Percentiles rank a stretch among this genome's conserved stretches.
Conservation (phyloP, 169 alveolate species). For the Cryptosporidium felis region DNA sequence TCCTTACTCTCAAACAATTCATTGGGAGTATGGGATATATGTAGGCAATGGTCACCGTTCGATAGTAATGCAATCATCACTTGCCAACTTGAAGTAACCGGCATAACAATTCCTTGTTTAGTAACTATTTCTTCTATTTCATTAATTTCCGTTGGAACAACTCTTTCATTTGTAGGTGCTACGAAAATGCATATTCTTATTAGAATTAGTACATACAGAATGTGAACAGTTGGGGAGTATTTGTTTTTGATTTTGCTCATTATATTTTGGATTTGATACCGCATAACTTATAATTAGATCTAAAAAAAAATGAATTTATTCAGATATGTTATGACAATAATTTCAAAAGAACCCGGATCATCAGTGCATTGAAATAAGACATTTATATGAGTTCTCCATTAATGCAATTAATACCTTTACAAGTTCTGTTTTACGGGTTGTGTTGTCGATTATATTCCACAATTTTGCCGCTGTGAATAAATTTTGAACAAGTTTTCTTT, state of each 20-base stretch:
- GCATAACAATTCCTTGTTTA: background rate
- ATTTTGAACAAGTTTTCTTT: background rate
- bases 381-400: slow-evolving; percentile 28
- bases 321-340: background rate
- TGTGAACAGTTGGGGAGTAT: background rate
- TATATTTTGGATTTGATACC: no score
- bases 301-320: no score
- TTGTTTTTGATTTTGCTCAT: background rate
- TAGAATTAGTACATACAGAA: no score
- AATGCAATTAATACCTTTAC: background rate
- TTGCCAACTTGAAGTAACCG: slow-evolving; percentile 47
- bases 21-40: slow-evolving; percentile 8
- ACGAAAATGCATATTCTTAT: no score
- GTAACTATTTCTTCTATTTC: background rate
- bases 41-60: background rate
- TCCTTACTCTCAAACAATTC: background rate
- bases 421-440: background rate
- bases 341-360: background rate
- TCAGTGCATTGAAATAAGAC: background rate
- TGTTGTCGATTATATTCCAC: slow-evolving; percentile 10
- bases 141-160: background rate
- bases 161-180: no score
- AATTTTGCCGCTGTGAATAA: background rate
- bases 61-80: slow-evolving; percentile 4
- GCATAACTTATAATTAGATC: no score